Evolutionary conservation across 1,284 basidiomycete species (phyloP).

Genomic region (Ustanciosporium gigantosporum): DNA sequence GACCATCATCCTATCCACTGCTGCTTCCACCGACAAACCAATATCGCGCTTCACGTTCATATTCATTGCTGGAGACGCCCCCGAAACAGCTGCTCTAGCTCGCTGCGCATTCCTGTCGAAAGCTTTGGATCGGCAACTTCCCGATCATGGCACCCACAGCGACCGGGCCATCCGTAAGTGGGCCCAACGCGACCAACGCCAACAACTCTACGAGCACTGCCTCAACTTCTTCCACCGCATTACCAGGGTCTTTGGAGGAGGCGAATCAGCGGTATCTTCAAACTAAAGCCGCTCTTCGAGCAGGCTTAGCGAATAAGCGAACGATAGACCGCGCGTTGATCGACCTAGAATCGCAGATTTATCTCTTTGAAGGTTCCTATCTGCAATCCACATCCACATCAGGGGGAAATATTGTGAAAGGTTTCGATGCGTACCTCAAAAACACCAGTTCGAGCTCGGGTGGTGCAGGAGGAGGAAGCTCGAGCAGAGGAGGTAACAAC

Average conservation of each 20-base stretch:
- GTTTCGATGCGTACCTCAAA: constrained; percentile 58
- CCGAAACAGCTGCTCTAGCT: too few relatives aligned
- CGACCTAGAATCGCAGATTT: constrained; percentile 59
- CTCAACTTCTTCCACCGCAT: background rate
- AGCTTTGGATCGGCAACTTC: too few relatives aligned
- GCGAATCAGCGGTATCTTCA: constrained; percentile 50
- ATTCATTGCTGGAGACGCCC: background rate
- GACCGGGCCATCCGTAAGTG: constrained; percentile 1
- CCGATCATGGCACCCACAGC: constrained; percentile 34
- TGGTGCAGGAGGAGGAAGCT: background rate
- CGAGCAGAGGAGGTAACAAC: constrained; percentile 1
- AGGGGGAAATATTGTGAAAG: constrained; percentile 60
- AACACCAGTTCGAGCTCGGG: constrained; percentile 6
- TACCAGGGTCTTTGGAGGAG: constrained; percentile 46
- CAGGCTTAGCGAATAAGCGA: constrained; percentile 49
- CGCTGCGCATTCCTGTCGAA: too few relatives aligned
- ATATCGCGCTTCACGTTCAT: background rate
- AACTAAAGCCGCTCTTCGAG: constrained; percentile 38
- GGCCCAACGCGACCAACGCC: background rate
- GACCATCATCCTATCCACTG: background rate
- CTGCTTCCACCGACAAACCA: background rate
- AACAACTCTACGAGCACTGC: background rate
- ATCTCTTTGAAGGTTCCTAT: constrained; percentile 59
- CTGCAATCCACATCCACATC: constrained; percentile 50
- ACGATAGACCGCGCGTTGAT: constrained; percentile 50